Evolutionary conservation across 768 basidiomycete genomes (phyloP).

Genomic region (Infundibulicybe gibba): DNA sequence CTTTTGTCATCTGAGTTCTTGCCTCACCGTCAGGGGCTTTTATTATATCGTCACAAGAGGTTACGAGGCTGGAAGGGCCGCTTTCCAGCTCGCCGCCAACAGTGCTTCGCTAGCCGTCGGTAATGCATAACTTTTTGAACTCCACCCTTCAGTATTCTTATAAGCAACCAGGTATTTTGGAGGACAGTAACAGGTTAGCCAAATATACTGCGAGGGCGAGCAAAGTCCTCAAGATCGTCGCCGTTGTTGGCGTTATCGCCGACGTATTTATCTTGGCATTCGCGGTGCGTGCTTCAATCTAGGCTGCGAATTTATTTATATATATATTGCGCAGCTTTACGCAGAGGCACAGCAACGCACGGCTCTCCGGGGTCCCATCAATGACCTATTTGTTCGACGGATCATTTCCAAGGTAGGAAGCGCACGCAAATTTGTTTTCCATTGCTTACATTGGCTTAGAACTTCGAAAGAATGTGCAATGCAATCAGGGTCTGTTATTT

Average conservation of each 20-base stretch:
- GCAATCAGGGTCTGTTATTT: no score
- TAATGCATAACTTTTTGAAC: no score
- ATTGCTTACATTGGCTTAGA: background rate
- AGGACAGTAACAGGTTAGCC: no score
- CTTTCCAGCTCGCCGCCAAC: background rate
- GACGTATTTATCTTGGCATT: conserved; percentile 6
- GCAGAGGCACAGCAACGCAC: conserved; percentile 2
- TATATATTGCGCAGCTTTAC: background rate
- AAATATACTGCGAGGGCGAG: conserved; percentile 1
- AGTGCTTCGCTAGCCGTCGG: background rate
- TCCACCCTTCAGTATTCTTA: no score
- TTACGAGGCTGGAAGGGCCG: background rate
- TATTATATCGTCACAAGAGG: background rate
- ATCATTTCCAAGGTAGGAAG: conserved; percentile 5
- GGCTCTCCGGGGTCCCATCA: conserved; percentile 1
- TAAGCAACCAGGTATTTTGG: no score
- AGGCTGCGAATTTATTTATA: background rate
- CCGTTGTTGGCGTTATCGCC: conserved; percentile 5
- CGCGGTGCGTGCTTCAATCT: background rate
- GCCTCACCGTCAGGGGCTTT: no score
- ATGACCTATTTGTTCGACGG: conserved; percentile 1
- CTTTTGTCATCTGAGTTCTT: no score
- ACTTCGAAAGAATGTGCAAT: no score
- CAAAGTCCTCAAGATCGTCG: conserved; percentile 3
- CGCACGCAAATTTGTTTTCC: background rate